Conservation (phyloP, 192 early-diverging fungal genomes). For the Linnemannia elongata region DNA sequence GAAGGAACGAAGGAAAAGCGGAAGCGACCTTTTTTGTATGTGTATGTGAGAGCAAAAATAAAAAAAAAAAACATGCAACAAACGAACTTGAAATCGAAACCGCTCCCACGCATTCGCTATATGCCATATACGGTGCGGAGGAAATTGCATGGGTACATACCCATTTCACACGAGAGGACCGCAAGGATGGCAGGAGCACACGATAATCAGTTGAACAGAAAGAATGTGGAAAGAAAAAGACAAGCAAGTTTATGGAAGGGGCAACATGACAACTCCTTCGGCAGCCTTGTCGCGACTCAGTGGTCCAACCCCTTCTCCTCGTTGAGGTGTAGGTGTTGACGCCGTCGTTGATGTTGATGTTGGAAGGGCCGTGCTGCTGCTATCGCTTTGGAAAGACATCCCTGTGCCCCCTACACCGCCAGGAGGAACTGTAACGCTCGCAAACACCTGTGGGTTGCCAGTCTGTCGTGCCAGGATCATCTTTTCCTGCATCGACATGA, state of each 20-base stretch:
- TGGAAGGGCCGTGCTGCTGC: slow-evolving; percentile 4
- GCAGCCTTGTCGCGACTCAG: slow-evolving; percentile 27
- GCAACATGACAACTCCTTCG: slow-evolving; percentile 31
- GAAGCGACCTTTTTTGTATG: slow-evolving; percentile 7
- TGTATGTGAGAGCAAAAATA: slow-evolving; percentile 1
- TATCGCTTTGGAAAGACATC: slow-evolving; percentile 38
- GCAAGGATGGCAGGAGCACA: not conserved
- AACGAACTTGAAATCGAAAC: not conserved
- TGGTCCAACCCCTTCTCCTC: slow-evolving; percentile 17
- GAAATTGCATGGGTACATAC: not conserved
- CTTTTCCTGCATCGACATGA: slow-evolving; percentile 58
- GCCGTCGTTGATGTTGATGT: slow-evolving; percentile 9
- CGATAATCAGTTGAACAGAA: not conserved
- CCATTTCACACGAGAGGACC: not conserved
- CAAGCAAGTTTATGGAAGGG: slow-evolving; percentile 22
- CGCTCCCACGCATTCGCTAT: not conserved
- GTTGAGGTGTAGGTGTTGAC: slow-evolving; percentile 31
- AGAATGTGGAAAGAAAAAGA: not conserved
- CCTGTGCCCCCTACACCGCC: slow-evolving; percentile 46
- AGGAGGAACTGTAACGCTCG: slow-evolving; percentile 40
- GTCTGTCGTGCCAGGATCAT: slow-evolving; percentile 46
- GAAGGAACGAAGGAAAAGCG: not conserved
- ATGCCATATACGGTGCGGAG: not conserved
- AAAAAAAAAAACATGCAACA: not conserved
- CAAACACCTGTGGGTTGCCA: slow-evolving; percentile 47